phyloP scores from a whole-genome alignment of 2,329 filamentous ascomycete species.

The Hymenoscyphus repandus region DNA sequence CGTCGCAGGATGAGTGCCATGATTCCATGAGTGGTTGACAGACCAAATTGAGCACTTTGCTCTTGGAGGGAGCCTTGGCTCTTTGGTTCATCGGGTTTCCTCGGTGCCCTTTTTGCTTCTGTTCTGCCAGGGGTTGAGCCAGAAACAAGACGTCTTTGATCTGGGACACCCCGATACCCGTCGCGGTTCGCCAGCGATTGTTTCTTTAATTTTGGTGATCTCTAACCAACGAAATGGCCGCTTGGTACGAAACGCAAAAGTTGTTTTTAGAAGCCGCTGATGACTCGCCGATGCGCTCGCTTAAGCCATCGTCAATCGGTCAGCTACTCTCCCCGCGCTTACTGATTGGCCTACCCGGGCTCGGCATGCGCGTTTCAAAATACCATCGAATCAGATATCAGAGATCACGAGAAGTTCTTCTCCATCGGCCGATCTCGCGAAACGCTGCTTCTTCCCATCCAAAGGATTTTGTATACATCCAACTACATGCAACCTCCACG shows the following conservation, averaged over 20 bases:
- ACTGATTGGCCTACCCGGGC: background rate
- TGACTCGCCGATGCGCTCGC: background rate
- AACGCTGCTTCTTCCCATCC: background rate
- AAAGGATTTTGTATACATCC: background rate
- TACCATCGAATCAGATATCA: conserved; percentile 4
- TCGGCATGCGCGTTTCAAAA: conserved; percentile 5
- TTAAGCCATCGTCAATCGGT: background rate
- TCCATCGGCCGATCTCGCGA: background rate
- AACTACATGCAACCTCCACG: background rate
- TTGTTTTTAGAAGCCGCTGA: too few relatives aligned
- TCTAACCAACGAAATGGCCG: too few relatives aligned
- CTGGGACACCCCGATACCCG: too few relatives aligned
- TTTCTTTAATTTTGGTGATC: background rate
- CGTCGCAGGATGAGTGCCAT: too few relatives aligned
- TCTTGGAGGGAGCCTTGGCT: too few relatives aligned
- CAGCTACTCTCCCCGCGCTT: background rate
- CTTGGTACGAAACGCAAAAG: too few relatives aligned
- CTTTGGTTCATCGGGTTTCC: too few relatives aligned
- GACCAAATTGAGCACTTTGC: too few relatives aligned
- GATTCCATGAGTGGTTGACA: too few relatives aligned
- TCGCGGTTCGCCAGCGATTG: background rate
- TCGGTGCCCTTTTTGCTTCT: too few relatives aligned
- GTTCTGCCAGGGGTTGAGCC: too few relatives aligned
- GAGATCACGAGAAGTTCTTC: background rate
- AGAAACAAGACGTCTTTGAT: too few relatives aligned